Base-by-base conservation (phyloP, 2,329 filamentous ascomycete species). In the Claviceps sp. region DNA sequence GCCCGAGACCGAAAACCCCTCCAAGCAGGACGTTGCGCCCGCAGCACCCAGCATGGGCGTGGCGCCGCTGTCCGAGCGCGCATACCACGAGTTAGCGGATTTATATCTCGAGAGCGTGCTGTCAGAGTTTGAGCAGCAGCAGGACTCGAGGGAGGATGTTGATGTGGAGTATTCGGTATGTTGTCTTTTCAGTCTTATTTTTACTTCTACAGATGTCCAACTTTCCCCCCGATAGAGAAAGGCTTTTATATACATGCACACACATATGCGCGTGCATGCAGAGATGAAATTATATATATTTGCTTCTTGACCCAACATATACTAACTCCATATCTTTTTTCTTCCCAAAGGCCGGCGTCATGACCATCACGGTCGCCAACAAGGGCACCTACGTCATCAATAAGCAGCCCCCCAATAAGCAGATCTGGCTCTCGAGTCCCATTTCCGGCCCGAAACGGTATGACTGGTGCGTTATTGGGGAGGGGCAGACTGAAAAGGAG, bases 361-460 rank as follows among this genome's bases (percentile, higher is more conserved):
- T 97, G 60, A 89, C 83, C 56, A 75, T 97, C 62, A 75, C 72
- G 6, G 80, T 87, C 60, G 79, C 81, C 1, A 72, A 76, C 13
- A 73, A 81, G 49, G 89, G 90, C 56, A 91, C 81, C 34, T 98
- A 94, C 65, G 87, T 98, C 55, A 78, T 98, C 71, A 98, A 98
- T 79, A 98, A 98, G 70, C 93, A 98, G 68, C 93, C 93, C 0
- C 89, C 91, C 20, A 97, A 96, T 75, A 93, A 89, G 74, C 93
- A 86, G 66, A 95, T 98, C 64, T 98, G 93, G 93, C 81, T 97
- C 46, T 93, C 88, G 40, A 95, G 88, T 44, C 93, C 93, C 4
- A 74, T 88, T 51, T 90, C 87, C 5, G 93, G 93, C 0, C 93
- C 93, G 14, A 96, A 96, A 71, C 84, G 91, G 54, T 98, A 85